Conservation (phyloP, 2,329 filamentous ascomycete genomes). For the Colletotrichum tanaceti region DNA sequence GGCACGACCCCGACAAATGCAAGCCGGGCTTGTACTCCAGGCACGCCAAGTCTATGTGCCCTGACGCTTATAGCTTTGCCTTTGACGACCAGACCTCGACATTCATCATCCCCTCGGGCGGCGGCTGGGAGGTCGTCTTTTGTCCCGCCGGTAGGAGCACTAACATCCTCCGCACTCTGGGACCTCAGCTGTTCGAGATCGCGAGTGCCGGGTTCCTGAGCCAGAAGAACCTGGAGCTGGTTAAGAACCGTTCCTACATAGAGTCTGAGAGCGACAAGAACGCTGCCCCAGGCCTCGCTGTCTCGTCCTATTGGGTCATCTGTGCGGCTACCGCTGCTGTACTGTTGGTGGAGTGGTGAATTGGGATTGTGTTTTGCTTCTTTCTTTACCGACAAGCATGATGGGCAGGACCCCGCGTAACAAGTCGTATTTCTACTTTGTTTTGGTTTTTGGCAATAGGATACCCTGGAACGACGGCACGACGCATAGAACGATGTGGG, state of each 20-base stretch:
- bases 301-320: slow-evolving; percentile 20
- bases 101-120: slow-evolving; percentile 73
- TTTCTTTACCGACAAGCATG: slow-evolving; percentile 12
- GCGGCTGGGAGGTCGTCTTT: slow-evolving; percentile 82
- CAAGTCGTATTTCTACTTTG: slow-evolving; percentile 17
- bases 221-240: slow-evolving; percentile 44
- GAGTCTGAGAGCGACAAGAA: slow-evolving; percentile 40
- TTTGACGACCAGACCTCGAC: slow-evolving; percentile 70
- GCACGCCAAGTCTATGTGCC: slow-evolving; percentile 79
- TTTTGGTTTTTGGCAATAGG: slow-evolving; percentile 34
- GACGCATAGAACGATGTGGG: slow-evolving; percentile 39
- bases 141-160: slow-evolving; percentile 74
- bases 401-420: slow-evolving; percentile 38
- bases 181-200: slow-evolving; percentile 60
- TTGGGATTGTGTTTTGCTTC: background rate
- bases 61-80: slow-evolving; percentile 85
- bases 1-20: slow-evolving; percentile 73
- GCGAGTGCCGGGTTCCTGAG: slow-evolving; percentile 56
- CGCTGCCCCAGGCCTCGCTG: slow-evolving; percentile 21
- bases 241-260: slow-evolving; percentile 40
- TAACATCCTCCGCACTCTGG: slow-evolving; percentile 66
- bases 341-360: slow-evolving; percentile 19
- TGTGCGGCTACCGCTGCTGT: slow-evolving; percentile 7
- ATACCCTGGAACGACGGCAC: slow-evolving; percentile 40
- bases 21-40: slow-evolving; percentile 75